Conservation (phyloP, 192 early-diverging fungal species). For the Linnemannia hyalina region DNA sequence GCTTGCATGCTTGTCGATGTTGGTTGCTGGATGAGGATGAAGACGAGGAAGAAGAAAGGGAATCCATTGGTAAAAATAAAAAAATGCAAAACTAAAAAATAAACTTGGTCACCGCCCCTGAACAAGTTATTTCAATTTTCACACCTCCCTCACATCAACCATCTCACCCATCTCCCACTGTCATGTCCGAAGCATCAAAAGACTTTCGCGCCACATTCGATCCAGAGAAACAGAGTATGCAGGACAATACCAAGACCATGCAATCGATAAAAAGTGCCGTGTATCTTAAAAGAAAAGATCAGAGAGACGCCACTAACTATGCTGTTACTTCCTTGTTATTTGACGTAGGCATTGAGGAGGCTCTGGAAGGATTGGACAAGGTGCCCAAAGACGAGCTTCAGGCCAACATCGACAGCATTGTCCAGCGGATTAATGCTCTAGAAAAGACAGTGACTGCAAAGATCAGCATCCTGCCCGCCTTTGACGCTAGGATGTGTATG, state of each 20-base stretch:
- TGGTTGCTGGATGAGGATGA: background rate
- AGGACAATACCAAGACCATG: background rate
- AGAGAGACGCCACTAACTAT: conserved; percentile 1
- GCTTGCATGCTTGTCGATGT: conserved; percentile 28
- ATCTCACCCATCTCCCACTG: background rate
- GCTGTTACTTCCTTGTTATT: background rate
- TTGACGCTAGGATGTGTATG: conserved; percentile 75
- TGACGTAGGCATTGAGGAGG: conserved; percentile 35
- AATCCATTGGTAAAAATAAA: background rate
- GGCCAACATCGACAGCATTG: conserved; percentile 49
- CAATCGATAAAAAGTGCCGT: background rate
- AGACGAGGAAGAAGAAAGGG: background rate
- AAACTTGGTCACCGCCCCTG: background rate
- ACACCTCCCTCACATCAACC: no score
- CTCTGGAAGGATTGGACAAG: conserved; percentile 21
- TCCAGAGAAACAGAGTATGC: conserved; percentile 41
- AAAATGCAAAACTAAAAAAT: background rate
- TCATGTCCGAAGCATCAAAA: conserved; percentile 54
- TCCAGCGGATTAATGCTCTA: conserved; percentile 66
- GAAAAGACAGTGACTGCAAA: conserved; percentile 74
- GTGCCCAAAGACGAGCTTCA: conserved; percentile 49
- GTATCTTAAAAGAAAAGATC: background rate
- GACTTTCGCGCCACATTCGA: conserved; percentile 59
- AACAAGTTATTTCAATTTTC: no score
- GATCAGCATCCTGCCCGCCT: conserved; percentile 71